Conservation (phyloP, 768 basidiomycete genomes). For the Leucocoprinus leucothites region DNA sequence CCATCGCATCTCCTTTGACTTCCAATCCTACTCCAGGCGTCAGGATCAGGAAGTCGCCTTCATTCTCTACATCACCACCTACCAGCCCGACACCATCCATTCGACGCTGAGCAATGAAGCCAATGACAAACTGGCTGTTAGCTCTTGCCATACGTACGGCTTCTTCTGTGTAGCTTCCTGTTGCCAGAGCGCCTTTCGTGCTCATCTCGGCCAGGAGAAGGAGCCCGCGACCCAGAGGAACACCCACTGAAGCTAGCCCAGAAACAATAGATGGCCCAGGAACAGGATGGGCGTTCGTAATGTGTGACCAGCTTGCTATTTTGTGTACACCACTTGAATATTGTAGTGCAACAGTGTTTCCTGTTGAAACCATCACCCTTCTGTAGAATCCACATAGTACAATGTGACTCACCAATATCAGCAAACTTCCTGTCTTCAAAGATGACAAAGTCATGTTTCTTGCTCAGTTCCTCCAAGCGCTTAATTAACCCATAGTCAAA, state of each 20-base stretch:
- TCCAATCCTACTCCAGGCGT: constrained; percentile 93
- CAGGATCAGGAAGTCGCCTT: constrained; percentile 85
- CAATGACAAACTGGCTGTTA: constrained; percentile 86
- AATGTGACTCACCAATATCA: constrained; percentile 76
- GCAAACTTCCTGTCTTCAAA: constrained; percentile 99
- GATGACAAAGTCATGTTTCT: constrained; percentile 88
- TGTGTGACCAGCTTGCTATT: constrained; percentile 93
- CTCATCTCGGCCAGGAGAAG: constrained; percentile 97
- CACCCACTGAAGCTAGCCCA: constrained; percentile 86
- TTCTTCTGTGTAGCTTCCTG: constrained; percentile 77
- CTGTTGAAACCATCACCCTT: constrained; percentile 39
- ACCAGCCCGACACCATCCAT: constrained; percentile 65
- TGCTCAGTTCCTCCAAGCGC: constrained; percentile 64
- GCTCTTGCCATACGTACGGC: constrained; percentile 86
- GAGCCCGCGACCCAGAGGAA: constrained; percentile 81
- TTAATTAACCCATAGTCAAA: constrained; percentile 73
- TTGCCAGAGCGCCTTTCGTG: constrained; percentile 81
- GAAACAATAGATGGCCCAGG: constrained; percentile 93
- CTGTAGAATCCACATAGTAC: background rate
- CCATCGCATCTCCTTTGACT: constrained; percentile 76
- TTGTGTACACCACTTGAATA: constrained; percentile 92
- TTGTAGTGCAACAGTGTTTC: constrained; percentile 94
- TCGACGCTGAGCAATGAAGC: constrained; percentile 89
- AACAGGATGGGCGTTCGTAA: constrained; percentile 95
- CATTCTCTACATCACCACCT: constrained; percentile 25